Base-by-base conservation (phyloP, 2,329 filamentous ascomycete genomes). In the Aureobasidium sp. region DNA sequence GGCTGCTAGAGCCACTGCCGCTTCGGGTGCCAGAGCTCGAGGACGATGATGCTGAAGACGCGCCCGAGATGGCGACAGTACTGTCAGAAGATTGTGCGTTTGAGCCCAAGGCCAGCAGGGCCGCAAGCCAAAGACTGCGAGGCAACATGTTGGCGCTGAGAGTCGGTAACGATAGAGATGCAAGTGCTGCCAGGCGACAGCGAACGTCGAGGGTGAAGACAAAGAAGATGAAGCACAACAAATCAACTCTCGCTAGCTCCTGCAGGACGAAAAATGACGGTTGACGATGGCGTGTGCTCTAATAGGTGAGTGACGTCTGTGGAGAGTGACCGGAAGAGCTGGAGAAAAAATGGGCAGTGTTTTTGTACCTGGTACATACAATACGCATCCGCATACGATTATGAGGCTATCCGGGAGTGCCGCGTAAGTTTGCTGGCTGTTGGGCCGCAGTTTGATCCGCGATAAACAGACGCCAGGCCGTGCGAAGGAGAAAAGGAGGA, bases 31-130 rank as follows among this genome's bases (percentile, higher is more conserved):
- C 15, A 42, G 42, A 22, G 14, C 22, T 22, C 42, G 56, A 37
- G 42, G 34, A 5, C 52, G 70, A 66, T 22, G 64, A 63, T 42
- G 67, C 56, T 63, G 64, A 59, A 64, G 63, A 64, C 4, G 48
- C 58, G 41, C 69, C 67, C 25, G 64, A 62, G 17, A 31, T 39
- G 31, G 42, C 27, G n/a, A 49, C 51, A 25, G 29, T 8, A 15
- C 20, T 49, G 25, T 51, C 51, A n/a, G 37, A 53, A 11, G 34
- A 47, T 62, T 69, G 67, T 51, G 70, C 65, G 69, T 65, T 64
- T 66, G 71, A 63, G 67, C 70, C 62, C n/a, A 70, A 59, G 37
- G 71, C 72, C 55, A 75, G 66, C n/a, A 76, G 65, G 65, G 71
- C 69, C 25, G 71, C 62, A 61, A 73, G 69, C 70, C 68, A 69